Percentiles rank a stretch among this genome's conserved stretches.
These are phyloP conservation scores for Clathrus columnatus DNA, from an alignment of 768 basidiomycete species.

Conservation along the genomic window DNA sequence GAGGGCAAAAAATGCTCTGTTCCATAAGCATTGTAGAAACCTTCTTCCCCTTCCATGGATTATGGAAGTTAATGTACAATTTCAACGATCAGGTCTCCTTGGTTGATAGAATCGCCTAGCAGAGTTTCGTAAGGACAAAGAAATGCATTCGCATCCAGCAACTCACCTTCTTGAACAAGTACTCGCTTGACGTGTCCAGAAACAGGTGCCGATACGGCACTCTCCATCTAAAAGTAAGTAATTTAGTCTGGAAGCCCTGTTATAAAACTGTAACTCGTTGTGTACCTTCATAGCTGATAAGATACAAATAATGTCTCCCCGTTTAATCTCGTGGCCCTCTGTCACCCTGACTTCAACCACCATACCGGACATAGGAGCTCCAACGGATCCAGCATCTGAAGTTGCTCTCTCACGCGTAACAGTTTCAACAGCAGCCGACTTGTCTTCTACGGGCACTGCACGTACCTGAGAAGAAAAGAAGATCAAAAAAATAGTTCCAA, in stretches of 20 bases:
- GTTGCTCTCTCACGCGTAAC: slow-evolving; percentile 92
- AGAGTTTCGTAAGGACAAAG: background rate
- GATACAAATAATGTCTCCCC: slow-evolving; percentile 85
- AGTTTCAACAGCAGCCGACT: slow-evolving; percentile 93
- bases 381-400: slow-evolving; percentile 90
- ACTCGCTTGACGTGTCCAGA: slow-evolving; percentile 95
- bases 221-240: slow-evolving; percentile 72
- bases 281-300: slow-evolving; percentile 79
- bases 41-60: too few species aligned
- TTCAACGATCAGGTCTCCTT: slow-evolving; percentile 87
- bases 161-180: slow-evolving; percentile 73
- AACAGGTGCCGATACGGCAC: slow-evolving; percentile 90
- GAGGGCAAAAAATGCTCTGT: background rate
- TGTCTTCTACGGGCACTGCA: slow-evolving; percentile 92
- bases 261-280: background rate
- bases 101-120: slow-evolving; percentile 85
- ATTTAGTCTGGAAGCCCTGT: background rate
- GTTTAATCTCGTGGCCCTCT: slow-evolving; percentile 96
- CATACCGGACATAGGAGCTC: slow-evolving; percentile 96
- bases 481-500: slow-evolving; percentile 13
- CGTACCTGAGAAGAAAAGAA: slow-evolving; percentile 52
- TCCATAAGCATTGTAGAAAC: background rate
- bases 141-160: slow-evolving; percentile 3
- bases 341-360: slow-evolving; percentile 97
- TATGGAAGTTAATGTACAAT: slow-evolving; percentile 54